Percentiles rank a stretch among this genome's conserved stretches.
phyloP scores from a whole-genome alignment of 495 filamentous ascomycete species.

The Neurospora sp. region DNA sequence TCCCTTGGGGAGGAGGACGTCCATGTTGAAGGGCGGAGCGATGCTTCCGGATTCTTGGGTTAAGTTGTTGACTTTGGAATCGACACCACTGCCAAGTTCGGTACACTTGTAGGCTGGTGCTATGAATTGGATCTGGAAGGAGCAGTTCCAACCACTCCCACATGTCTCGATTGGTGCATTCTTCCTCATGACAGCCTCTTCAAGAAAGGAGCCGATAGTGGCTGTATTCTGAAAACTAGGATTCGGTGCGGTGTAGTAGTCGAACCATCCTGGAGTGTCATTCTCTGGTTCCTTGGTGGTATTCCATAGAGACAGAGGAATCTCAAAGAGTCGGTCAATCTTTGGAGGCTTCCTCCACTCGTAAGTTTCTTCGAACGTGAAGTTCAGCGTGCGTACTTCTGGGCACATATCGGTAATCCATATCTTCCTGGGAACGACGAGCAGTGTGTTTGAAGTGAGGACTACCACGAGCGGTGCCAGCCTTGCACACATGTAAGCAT shows the following conservation, averaged over 20 bases:
- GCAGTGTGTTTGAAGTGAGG: constrained; percentile 27
- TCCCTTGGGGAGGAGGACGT: constrained; percentile 23
- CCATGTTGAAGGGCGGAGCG: constrained; percentile 19
- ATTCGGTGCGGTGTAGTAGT: constrained; percentile 25
- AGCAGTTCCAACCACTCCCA: constrained; percentile 29
- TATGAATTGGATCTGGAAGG: constrained; percentile 22
- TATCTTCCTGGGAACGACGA: constrained; percentile 10
- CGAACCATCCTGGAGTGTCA: constrained; percentile 19
- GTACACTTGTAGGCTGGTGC: constrained; percentile 28
- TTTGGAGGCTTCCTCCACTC: constrained; percentile 23
- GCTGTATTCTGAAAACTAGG: constrained; percentile 16
- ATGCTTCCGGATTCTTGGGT: constrained; percentile 19
- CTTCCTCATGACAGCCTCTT: constrained; percentile 15
- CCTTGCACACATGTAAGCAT: constrained; percentile 13
- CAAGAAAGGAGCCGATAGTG: constrained; percentile 22
- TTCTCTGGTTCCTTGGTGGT: constrained; percentile 14
- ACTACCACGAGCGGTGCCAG: constrained; percentile 26
- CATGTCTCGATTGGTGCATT: constrained; percentile 21
- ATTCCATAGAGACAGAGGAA: constrained; percentile 26
- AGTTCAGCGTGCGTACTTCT: constrained; percentile 25
- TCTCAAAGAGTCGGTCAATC: constrained; percentile 16
- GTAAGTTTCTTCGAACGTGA: constrained; percentile 23
- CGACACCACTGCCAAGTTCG: constrained; percentile 24
- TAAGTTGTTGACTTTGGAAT: constrained; percentile 16
- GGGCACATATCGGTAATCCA: constrained; percentile 6